Base-by-base conservation (phyloP, 2,329 filamentous ascomycete genomes). In the Stagonosporopsis cucurbitacearum region DNA sequence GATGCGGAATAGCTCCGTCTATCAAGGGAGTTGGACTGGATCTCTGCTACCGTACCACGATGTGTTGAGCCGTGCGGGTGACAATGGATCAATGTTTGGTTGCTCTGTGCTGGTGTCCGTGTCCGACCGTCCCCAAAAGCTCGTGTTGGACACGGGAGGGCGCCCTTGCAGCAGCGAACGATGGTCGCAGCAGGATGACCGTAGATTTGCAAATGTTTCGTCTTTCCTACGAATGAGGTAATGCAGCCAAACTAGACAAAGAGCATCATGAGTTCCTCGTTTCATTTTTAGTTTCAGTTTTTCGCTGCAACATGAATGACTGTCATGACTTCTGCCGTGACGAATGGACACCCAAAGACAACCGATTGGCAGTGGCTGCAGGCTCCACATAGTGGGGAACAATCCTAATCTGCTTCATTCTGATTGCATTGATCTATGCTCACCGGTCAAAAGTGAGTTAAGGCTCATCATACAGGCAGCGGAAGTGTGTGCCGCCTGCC, bases 241-340 rank as follows among this genome's bases (percentile, higher is more conserved):
- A 13, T 7, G 11, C n/a, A 15, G 19, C 11, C 26, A 32, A 19
- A 26, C n/a, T 26, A 20, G 26, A 36, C 39, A 15, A 30, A 44
- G 19, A 28, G 36, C n/a, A 12, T 32, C 4, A 15, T 13, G 28
- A 23, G 11, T 9, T 23, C 20, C 26, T 39, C 17, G 5, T 25
- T 26, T 39, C 17, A 8, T 28, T 50, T 46, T 50, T 37, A 51
- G 42, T 37, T 43, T 30, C 30, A 32, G 37, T 50, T 36, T 41
- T 47, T 42, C 22, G 12, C 45, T 32, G 22, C 9, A n/a, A n/a
- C n/a, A 46, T 4, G 22, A n/a, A 6, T 23, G 17, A 13, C 11
- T 17, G 12, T 28, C 36, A 28, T 8, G 19, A 15, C 9, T n/a
- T 12, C 26, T 13, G 13, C 42, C 13, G 19, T 8, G 26, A 23